These are phyloP conservation scores for Tuber melanosporum DNA, from an alignment of 495 filamentous ascomycete genomes.

Conservation along the genomic window DNA sequence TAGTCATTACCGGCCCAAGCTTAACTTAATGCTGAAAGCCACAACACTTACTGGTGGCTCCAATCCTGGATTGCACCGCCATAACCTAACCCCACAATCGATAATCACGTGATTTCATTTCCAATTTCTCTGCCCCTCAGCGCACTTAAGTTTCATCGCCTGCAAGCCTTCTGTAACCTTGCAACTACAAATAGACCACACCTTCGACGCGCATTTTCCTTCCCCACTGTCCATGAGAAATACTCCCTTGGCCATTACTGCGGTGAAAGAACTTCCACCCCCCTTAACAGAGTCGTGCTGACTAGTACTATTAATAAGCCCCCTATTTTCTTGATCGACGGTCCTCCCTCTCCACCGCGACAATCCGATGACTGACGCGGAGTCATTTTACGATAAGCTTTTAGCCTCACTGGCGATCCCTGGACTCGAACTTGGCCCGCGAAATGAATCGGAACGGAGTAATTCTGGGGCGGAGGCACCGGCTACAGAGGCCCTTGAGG, in stretches of 20 bases:
- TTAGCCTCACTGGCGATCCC: constrained; percentile 33
- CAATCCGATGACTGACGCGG: constrained; percentile 34
- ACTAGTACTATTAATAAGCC: constrained; percentile 2
- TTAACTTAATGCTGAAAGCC: not conserved
- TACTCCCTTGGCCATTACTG: not conserved
- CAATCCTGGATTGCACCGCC: not conserved
- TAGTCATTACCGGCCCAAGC: not conserved
- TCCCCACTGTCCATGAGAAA: not conserved
- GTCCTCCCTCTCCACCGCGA: not conserved
- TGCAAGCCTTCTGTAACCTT: not conserved
- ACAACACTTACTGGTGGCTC: too few species aligned
- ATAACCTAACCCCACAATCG: not conserved
- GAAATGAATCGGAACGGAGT: not conserved
- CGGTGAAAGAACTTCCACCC: constrained; percentile 1
- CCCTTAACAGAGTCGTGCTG: not conserved
- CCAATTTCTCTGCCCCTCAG: not conserved
- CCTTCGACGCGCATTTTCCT: not conserved
- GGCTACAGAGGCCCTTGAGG: not conserved
- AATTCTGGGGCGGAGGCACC: not conserved
- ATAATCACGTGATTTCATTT: not conserved
- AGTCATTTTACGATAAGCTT: constrained; percentile 39
- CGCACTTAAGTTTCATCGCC: not conserved
- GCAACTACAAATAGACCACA: not conserved
- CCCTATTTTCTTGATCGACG: not conserved
- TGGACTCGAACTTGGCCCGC: not conserved